Percentiles rank a stretch among this genome's conserved stretches.
Conservation (phyloP, 192 early-diverging fungal species). For the Neocallimastix lanati region DNA sequence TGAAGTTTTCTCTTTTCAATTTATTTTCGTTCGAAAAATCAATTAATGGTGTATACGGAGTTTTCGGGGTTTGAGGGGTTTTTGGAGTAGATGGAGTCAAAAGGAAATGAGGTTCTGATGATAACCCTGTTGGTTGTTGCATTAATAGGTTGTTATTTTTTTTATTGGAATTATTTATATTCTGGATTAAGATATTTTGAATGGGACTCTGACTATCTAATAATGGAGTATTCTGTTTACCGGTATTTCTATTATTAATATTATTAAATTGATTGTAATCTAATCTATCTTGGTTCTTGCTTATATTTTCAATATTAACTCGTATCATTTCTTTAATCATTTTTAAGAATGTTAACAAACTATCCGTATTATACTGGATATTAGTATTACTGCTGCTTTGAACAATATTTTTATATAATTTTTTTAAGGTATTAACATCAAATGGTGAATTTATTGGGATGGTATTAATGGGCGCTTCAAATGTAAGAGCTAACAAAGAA, state of each 20-base stretch:
- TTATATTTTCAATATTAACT: neutral
- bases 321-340: neutral
- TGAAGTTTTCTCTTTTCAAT: neutral
- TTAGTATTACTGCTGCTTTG: neutral
- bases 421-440: neutral
- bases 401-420: neutral
- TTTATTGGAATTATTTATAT: too few species aligned
- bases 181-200: too few species aligned
- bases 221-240: too few species aligned
- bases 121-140: too few species aligned
- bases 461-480: neutral
- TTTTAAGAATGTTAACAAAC: neutral
- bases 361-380: neutral
- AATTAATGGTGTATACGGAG: neutral
- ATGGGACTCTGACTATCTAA: too few species aligned
- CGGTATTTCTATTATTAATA: neutral
- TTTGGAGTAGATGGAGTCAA: neutral
- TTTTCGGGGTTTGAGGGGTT: neutral
- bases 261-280: neutral
- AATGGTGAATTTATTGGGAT: neutral
- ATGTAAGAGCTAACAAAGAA: neutral
- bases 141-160: neutral
- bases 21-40: neutral
- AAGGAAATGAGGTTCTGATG: too few species aligned
- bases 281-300: neutral